Base-by-base conservation (phyloP, 495 filamentous ascomycete genomes). In the Penicillium psychrofluorescens region DNA sequence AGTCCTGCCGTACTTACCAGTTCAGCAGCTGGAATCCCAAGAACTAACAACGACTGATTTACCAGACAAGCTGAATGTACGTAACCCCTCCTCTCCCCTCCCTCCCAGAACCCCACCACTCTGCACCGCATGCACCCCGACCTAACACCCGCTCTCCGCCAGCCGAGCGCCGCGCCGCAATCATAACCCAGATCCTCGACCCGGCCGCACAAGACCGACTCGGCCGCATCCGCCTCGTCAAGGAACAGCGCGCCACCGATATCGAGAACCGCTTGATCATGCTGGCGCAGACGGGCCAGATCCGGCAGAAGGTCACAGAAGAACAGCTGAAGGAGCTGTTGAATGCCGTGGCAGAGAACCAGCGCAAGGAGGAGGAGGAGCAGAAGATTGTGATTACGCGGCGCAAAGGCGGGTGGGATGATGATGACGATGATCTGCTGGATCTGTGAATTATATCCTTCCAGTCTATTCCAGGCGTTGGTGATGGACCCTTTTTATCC, bases 121-220 rank as follows among this genome's bases (percentile, higher is more conserved):
- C 15, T n/a, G n/a, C 22, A 22, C 22, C 22, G 16, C 33, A 14
- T 29, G 44, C 31, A 7, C 32, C 7, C 1, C 9, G 7, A 2
- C 32, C 32, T 38, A 35, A 49, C 38, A 32, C 35, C 38, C 40
- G 34, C 36, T 50, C 41, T 42, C 27, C 45, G 16, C 36, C 12
- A 70, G 61, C 59, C 33, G 69, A 75, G 36, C 64, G 58, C 27
- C 86, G 91, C 45, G 68, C 83, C 59, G 72, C 82, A 28, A 85
- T 95, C 51, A 80, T 98, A 41, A 77, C 74, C 51, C 92, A 97
- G 59, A 95, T 98, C 75, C 87, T 97, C 43, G 80, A 86, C 47
- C 91, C 94, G 57, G 89, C 88, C 57, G 94, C 92, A 14, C 85
- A 88, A 41, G 92, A 98, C 68, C 85, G 92, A 11, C 75, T 98